These are phyloP conservation scores for Aspergillus cristatus DNA, from an alignment of 495 filamentous ascomycete genomes.

Conservation along the genomic window DNA sequence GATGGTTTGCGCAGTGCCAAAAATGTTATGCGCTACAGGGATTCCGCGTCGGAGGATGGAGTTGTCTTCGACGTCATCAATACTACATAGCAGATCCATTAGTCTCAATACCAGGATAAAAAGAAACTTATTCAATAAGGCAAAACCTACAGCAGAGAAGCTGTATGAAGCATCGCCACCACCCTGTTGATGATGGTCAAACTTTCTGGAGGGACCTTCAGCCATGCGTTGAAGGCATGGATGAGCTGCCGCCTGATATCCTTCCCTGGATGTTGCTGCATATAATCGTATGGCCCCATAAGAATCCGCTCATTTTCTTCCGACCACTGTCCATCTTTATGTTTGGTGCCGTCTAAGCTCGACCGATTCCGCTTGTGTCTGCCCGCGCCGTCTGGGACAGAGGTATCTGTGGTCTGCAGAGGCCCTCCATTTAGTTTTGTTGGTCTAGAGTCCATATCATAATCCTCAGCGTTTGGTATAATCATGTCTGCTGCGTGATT, in stretches of 20 bases:
- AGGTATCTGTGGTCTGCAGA: slow-evolving; percentile 18
- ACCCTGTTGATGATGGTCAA: slow-evolving; percentile 79
- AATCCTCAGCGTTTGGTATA: slow-evolving; percentile 5
- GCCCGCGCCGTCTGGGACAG: slow-evolving; percentile 2
- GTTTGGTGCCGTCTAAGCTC: slow-evolving; percentile 41
- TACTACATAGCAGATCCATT: slow-evolving; percentile 27
- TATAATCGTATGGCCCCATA: slow-evolving; percentile 80
- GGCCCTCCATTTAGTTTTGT: slow-evolving; percentile 49
- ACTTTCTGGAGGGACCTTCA: slow-evolving; percentile 70
- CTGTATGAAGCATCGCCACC: slow-evolving; percentile 87
- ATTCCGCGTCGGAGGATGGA: slow-evolving; percentile 77
- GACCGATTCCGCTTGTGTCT: slow-evolving; percentile 32
- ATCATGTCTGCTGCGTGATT: too few relatives aligned
- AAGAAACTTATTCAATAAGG: too few relatives aligned
- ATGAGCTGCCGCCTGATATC: slow-evolving; percentile 82
- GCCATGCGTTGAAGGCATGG: slow-evolving; percentile 82
- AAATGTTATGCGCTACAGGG: slow-evolving; percentile 90
- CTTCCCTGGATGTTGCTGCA: slow-evolving; percentile 79
- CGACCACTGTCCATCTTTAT: slow-evolving; percentile 53
- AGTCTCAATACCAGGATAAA: too few relatives aligned
- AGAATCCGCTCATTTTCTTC: slow-evolving; percentile 69
- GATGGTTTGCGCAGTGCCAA: slow-evolving; percentile 91
- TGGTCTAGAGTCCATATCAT: slow-evolving; percentile 17
- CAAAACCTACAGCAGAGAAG: slow-evolving; percentile 61
- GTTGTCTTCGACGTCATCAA: slow-evolving; percentile 88